Evolutionary conservation across 2,329 filamentous ascomycete genomes (phyloP).

Genomic region (Cladobotryum mycophilum): DNA sequence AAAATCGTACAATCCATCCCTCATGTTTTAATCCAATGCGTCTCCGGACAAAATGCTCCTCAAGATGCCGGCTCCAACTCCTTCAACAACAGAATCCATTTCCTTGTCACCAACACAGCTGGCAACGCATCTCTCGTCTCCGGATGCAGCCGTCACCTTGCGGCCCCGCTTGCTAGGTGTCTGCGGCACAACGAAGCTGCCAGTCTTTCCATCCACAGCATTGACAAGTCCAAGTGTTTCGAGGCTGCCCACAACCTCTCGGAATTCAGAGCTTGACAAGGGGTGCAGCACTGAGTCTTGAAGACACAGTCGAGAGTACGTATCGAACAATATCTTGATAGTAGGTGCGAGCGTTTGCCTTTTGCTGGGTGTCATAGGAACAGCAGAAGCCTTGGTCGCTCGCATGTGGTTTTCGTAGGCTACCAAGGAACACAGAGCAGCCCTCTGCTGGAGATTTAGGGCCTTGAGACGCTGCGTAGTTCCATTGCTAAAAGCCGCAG

Average conservation of each 20-base stretch:
- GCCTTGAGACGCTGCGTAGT: constrained; percentile 76
- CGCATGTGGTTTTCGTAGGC: constrained; percentile 75
- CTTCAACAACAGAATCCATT: constrained; percentile 63
- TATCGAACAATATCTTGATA: constrained; percentile 75
- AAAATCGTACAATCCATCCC: neutral
- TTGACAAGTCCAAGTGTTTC: constrained; percentile 80
- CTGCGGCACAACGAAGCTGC: constrained; percentile 55
- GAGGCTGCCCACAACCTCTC: constrained; percentile 82
- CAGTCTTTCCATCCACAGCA: constrained; percentile 63
- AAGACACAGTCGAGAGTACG: constrained; percentile 77
- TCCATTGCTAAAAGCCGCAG: constrained; percentile 84
- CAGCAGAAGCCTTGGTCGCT: constrained; percentile 36
- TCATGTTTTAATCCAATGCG: constrained; percentile 44
- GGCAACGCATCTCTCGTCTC: constrained; percentile 71
- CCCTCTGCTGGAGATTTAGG: constrained; percentile 94
- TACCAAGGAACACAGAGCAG: constrained; percentile 80
- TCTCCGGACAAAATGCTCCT: constrained; percentile 57
- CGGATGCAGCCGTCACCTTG: constrained; percentile 45
- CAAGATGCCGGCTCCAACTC: constrained; percentile 54
- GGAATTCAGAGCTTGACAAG: constrained; percentile 85
- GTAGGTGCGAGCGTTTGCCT: constrained; percentile 61
- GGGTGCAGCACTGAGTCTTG: constrained; percentile 85
- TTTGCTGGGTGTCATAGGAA: constrained; percentile 54
- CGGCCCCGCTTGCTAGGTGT: constrained; percentile 67
- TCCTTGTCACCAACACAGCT: constrained; percentile 78